These are phyloP conservation scores for Lactifluus subvellereus DNA, from an alignment of 768 basidiomycete genomes.

Conservation along the genomic window DNA sequence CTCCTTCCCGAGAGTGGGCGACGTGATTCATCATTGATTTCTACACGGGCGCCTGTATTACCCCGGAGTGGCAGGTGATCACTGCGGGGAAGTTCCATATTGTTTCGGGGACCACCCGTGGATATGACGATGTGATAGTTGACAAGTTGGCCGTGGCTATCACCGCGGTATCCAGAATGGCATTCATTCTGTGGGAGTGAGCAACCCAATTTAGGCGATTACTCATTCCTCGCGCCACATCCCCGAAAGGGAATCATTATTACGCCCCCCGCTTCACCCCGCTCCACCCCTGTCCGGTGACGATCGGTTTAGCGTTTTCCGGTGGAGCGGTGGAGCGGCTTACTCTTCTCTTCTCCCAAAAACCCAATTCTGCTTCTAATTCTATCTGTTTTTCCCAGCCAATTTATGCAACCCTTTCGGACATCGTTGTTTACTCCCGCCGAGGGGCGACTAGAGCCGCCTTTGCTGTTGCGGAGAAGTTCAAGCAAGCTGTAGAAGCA, in stretches of 20 bases:
- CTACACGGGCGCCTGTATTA: conserved; percentile 7
- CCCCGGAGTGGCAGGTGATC: conserved; percentile 14
- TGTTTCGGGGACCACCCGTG: background rate
- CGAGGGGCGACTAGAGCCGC: conserved; percentile 51
- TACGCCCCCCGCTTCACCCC: background rate
- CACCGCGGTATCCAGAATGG: background rate
- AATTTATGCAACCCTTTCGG: conserved; percentile 83
- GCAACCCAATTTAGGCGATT: conserved; percentile 1
- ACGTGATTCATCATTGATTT: background rate
- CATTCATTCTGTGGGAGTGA: background rate
- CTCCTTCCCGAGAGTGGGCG: background rate
- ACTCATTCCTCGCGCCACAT: background rate
- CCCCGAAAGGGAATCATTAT: background rate
- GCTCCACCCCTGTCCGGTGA: conserved; percentile 12
- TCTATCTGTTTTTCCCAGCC: conserved; percentile 41
- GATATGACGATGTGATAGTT: conserved; percentile 1
- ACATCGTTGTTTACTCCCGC: conserved; percentile 84
- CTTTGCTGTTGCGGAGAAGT: conserved; percentile 55
- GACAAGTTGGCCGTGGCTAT: conserved; percentile 1
- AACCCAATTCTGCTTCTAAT: conserved; percentile 28
- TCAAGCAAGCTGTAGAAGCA: conserved; percentile 54
- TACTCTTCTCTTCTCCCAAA: conserved; percentile 1
- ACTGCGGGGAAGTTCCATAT: conserved; percentile 2
- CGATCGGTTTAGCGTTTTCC: conserved; percentile 14
- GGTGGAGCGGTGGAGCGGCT: conserved; percentile 3